Evolutionary conservation across 2,329 filamentous ascomycete species (phyloP).

Genomic region (Fusarium euwallaceae): DNA sequence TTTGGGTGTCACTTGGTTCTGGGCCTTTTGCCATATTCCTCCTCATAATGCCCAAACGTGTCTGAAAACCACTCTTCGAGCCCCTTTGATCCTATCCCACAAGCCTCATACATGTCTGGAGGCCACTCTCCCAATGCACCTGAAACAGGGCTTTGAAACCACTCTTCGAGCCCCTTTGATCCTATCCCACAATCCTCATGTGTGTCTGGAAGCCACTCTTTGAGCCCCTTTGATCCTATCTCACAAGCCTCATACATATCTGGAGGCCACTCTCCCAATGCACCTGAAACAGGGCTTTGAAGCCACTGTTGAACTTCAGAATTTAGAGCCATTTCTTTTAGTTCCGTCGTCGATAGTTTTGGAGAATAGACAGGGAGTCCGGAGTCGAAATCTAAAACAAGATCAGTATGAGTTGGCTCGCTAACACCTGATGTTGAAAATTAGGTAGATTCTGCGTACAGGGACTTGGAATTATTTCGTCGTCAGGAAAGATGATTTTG

Average conservation of each 20-base stretch:
- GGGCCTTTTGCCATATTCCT: neutral
- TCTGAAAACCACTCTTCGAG: neutral
- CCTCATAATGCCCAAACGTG: neutral
- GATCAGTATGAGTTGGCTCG: neutral
- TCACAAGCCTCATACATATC: too few species aligned
- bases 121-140: neutral
- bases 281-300: too few species aligned
- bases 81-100: too few species aligned
- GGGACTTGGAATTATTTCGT: neutral
- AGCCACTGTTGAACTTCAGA: too few species aligned
- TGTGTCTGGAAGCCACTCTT: too few species aligned
- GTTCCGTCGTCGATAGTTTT: too few species aligned
- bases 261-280: neutral
- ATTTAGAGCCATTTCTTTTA: too few species aligned
- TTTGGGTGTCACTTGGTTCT: neutral
- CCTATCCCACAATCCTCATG: too few species aligned
- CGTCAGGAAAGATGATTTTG: neutral
- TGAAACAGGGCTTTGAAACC: neutral
- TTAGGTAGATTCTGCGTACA: neutral
- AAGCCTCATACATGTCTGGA: too few species aligned
- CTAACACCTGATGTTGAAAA: neutral
- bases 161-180: neutral
- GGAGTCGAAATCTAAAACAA: neutral
- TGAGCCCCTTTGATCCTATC: too few species aligned
- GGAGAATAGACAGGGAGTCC: too few species aligned